Base-by-base conservation (phyloP, 441 rosid species). In the Syzygium malaccense region DNA sequence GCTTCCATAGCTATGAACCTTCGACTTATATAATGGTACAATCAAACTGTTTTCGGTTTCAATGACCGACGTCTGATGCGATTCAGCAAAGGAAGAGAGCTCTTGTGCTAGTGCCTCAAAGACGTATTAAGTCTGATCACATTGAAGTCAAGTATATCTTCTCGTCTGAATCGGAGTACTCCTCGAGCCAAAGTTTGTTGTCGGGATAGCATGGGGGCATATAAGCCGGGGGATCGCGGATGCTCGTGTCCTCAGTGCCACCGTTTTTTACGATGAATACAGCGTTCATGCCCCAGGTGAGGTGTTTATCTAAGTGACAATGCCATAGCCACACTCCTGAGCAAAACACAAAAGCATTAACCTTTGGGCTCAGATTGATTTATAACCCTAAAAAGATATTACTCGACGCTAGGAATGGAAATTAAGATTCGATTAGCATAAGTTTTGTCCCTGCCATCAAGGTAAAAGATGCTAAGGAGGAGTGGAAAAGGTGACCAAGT, bases 251-350 rank as follows among this genome's bases (percentile, higher is more conserved):
- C 54, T 85, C 80, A 1, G 87, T 88, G 33, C 49, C 90, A 5
- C 90, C 90, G 6, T 86, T 23, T 71, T 56, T 66, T 55, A 89
- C 90, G 30, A 89, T 89, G 85, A 89, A 66, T 86, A 89, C 90
- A 1, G 86, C 48, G 60, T 89, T 62, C 90, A 89, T 89, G 26
- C 90, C 90, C 90, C 90, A 89, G 51, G 71, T 89, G 19, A 51
- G 60, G 48, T 89, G 90, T 23, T 78, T 58, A 55, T 89, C 90
- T 32, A 86, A 53, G 55, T 89, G 90, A 60, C 90, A 88, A 71
- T 89, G 90, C 88, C 90, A 89, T 30, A 89, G 30, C 90, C 90
- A 89, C 33, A 86, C 90, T 13, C 90, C 90, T 89, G 88, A 12
- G 32, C 30, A 7, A 17, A 33, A 30, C 45, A 25, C 19, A 55